Percentiles rank a stretch among this genome's conserved stretches.
phyloP scores from a whole-genome alignment of 176 grass and related monocot species.

The Ensete ventricosum region DNA sequence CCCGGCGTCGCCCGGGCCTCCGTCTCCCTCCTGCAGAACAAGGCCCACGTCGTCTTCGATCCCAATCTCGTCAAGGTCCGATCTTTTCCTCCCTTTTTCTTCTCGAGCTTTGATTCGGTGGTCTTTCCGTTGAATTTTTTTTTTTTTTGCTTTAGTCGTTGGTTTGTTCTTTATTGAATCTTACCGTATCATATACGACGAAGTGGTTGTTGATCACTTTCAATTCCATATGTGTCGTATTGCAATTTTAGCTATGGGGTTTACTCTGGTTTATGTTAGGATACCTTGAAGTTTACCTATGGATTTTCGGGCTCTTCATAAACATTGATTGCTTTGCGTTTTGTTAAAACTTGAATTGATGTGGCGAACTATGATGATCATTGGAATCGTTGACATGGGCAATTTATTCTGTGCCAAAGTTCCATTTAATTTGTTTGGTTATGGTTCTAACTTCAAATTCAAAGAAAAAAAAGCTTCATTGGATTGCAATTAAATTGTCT shows the following conservation, averaged over 20 bases:
- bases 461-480: not conserved
- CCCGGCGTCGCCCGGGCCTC: conserved; percentile 43
- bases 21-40: conserved; percentile 84
- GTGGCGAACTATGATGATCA: no score
- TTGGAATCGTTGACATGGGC: no score
- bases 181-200: not conserved
- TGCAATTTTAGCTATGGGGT: not conserved
- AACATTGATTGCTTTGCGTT: no score
- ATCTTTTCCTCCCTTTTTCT: not conserved
- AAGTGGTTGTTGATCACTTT: not conserved
- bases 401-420: no score
- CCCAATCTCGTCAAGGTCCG: conserved; percentile 60
- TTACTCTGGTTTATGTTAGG: no score
- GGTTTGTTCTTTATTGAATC: not conserved
- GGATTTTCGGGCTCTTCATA: not conserved
- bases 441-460: not conserved
- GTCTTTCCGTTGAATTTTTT: not conserved
- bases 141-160: not conserved
- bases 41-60: conserved; percentile 81
- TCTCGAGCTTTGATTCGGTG: no score
- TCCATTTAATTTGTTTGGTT: no score
- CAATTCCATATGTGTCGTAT: not conserved
- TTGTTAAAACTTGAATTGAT: no score
- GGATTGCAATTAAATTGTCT: not conserved
- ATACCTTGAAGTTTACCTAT: not conserved